Evolutionary conservation across 345 rosid species (phyloP), one percentile per base, ranked within the genome.

Genomic region (Reutealis trisperma): DNA sequence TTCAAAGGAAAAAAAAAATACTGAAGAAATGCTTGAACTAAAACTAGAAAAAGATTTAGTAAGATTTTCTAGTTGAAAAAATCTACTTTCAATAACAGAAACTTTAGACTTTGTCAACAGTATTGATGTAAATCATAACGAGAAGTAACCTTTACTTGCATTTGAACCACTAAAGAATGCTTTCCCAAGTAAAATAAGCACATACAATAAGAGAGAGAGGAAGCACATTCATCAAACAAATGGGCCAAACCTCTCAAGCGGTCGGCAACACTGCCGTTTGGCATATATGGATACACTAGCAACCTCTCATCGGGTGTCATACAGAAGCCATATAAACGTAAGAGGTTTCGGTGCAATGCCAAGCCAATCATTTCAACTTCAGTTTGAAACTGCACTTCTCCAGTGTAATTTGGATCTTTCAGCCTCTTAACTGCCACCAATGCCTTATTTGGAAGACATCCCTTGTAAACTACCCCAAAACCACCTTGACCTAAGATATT

Each of bases 351-450:
- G 67, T 96, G 98, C 83, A 93, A 86, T 45, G 99, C 97, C 83
- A 96, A 89, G 25, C 99, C 97, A 77, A 96, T 96, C 98, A 93
- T 92, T 81, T 96, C 97, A 3, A 96, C 98, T 83, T 96, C 98
- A 2, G 99, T 95, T 82, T 93, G 99, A 72, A 95, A 95, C 92
- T 95, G 98, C 75, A 89, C 82, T 87, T 96, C 97, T 80, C 99
- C 98, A 8, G 94, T 88, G 78, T 68, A 90, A 75, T 86, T 91
- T 0, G 99, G 98, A 87, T 96, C 99, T 86, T 87, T 96, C 61
- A 96, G 81, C 82, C 99, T 89, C 87, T 93, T 96, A 71, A 96
- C 96, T 0, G 98, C 99, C 41, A 93, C 90, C 67, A 90, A 41
- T 8, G 87, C 91, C 78, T 86, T 89, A 83, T 93, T 89, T 54